Evolutionary conservation across 2,329 filamentous ascomycete genomes (phyloP).

Genomic region (Thermoascus crustaceus): DNA sequence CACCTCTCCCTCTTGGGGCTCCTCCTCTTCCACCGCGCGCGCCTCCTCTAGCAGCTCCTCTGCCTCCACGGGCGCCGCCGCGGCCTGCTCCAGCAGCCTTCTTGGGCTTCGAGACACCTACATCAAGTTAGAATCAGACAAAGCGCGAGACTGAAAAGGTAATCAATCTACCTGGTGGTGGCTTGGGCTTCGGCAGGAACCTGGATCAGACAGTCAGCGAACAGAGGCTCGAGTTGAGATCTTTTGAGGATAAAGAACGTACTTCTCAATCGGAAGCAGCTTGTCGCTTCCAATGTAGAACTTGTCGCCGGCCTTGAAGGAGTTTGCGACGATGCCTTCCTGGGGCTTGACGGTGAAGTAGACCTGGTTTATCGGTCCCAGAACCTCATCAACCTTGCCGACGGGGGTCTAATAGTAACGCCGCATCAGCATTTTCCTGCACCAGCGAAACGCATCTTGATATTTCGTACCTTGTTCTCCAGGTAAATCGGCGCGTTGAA

Average conservation of each 20-base stretch:
- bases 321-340: conserved; percentile 89
- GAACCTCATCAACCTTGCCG: conserved; percentile 96
- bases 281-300: conserved; percentile 95
- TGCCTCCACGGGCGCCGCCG: conserved; percentile 39
- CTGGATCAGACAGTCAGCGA: conserved; percentile 25
- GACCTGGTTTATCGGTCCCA: conserved; percentile 94
- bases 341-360: conserved; percentile 97
- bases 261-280: conserved; percentile 83
- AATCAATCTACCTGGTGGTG: conserved; percentile 40
- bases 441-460: no score
- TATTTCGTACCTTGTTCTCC: conserved; percentile 90
- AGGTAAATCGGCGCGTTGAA: conserved; percentile 99
- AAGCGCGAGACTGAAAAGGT: conserved; percentile 4
- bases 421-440: conserved; percentile 4
- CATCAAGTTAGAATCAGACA: conserved; percentile 19
- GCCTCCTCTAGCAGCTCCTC: conserved; percentile 39
- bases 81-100: conserved; percentile 54
- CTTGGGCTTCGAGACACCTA: conserved; percentile 61
- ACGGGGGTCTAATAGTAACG: conserved; percentile 56
- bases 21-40: conserved; percentile 39
- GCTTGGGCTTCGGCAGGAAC: conserved; percentile 92
- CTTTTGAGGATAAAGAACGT: conserved; percentile 14
- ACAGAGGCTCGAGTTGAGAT: neutral
- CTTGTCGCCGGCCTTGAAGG: conserved; percentile 94
- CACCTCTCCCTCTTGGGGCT: conserved; percentile 41